These are phyloP conservation scores for Leucocoprinus birnbaumii DNA, from an alignment of 768 basidiomycete species.

Conservation along the genomic window DNA sequence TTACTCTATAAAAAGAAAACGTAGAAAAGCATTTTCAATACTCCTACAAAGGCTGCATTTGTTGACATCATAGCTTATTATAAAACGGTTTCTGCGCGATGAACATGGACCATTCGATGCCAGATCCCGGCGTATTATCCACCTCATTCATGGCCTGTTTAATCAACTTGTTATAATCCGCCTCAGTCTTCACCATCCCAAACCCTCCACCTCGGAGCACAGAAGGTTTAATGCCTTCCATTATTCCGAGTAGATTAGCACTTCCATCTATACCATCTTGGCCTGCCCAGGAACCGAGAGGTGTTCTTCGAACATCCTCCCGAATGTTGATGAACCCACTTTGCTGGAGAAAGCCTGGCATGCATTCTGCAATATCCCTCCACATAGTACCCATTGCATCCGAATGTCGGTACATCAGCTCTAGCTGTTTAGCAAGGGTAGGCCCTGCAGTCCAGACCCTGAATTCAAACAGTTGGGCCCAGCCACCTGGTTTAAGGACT, in stretches of 20 bases:
- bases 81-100: conserved; percentile 1
- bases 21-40: too few relatives aligned
- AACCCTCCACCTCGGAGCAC: background rate
- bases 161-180: background rate
- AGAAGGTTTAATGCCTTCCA: background rate
- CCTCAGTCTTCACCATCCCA: background rate
- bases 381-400: background rate
- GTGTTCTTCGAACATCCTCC: background rate
- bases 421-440: background rate
- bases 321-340: conserved; percentile 5
- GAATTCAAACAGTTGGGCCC: conserved; percentile 8
- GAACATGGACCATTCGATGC: background rate
- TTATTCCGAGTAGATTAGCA: background rate
- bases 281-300: conserved; percentile 5
- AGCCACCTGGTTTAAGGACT: conserved; percentile 9
- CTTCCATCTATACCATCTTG: conserved; percentile 3
- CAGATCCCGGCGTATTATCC: conserved; percentile 1
- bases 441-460: conserved; percentile 1
- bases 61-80: too few relatives aligned
- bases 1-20: too few relatives aligned
- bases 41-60: too few relatives aligned
- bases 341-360: conserved; percentile 1
- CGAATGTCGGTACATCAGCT: background rate
- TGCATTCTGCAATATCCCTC: background rate
- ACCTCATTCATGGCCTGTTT: background rate